These are phyloP conservation scores for Aspergillus bridgeri DNA, from an alignment of 495 filamentous ascomycete species.

Conservation along the genomic window DNA sequence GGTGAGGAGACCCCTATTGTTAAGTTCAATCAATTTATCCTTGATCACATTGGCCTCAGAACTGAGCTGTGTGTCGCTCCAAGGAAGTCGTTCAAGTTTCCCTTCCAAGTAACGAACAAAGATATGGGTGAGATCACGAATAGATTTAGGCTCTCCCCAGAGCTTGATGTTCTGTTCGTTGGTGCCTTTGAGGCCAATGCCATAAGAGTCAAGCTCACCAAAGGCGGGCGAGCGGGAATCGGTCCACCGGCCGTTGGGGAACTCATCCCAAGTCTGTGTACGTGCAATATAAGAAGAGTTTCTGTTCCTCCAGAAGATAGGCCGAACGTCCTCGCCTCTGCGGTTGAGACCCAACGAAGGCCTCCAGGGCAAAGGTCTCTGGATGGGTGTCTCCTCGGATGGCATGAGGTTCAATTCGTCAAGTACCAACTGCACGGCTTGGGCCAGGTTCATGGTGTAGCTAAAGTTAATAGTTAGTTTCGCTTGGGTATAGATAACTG, in stretches of 20 bases:
- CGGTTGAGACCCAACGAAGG: slow-evolving; percentile 86
- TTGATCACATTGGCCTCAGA: slow-evolving; percentile 76
- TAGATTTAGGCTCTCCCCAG: slow-evolving; percentile 81
- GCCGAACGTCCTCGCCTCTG: slow-evolving; percentile 90
- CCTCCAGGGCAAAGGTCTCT: slow-evolving; percentile 89
- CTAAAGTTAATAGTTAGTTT: slow-evolving; percentile 28
- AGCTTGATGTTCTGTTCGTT: slow-evolving; percentile 95
- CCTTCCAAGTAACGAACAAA: slow-evolving; percentile 82
- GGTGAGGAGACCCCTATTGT: slow-evolving; percentile 82
- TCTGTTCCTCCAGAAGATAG: slow-evolving; percentile 98
- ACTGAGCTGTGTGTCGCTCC: slow-evolving; percentile 88
- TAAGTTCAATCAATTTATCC: slow-evolving; percentile 72
- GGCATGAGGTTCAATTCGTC: slow-evolving; percentile 82
- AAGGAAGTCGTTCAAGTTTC: slow-evolving; percentile 79
- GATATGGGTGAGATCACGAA: slow-evolving; percentile 75
- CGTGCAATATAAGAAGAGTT: slow-evolving; percentile 92
- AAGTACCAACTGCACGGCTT: slow-evolving; percentile 88
- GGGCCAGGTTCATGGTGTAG: slow-evolving; percentile 99
- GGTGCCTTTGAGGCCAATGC: slow-evolving; percentile 90
- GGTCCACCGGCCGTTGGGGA: slow-evolving; percentile 98
- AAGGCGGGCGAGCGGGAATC: slow-evolving; percentile 96
- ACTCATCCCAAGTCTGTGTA: slow-evolving; percentile 99
- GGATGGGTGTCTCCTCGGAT: slow-evolving; percentile 67
- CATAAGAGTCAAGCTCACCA: slow-evolving; percentile 93
- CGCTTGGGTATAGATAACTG: neutral